Base-by-base conservation (phyloP, 164 flowering plant species). In the Stephania cephalantha region DNA sequence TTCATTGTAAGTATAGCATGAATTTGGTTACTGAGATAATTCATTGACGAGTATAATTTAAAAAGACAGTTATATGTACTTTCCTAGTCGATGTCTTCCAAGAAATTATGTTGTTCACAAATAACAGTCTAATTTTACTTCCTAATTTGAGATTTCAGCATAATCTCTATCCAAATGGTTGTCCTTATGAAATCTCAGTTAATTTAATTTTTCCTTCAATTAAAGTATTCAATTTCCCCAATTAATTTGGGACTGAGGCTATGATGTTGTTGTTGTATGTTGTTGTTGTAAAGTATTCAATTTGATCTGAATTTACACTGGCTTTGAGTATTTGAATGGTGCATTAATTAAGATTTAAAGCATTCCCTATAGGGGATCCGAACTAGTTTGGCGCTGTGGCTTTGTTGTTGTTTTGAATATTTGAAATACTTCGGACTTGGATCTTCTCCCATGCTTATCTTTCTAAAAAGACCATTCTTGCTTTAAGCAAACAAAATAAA, bases 1-100 rank as follows among this genome's bases (percentile, higher is more conserved):
- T 87, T 94, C 80, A 82, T 92, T 64, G 97, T 91, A 85, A 83
- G 76, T 71, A 71, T 69, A 11, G 31, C 31, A 30, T 11, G 70
- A 68, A 30, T 6, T 30, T 15, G 15, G 15, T 50, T 35, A 35
- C 42, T 50, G 15, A 50, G 15, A 7, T 0, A 9, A 50, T 50
- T 15, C 11, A 50, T 50, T 50, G 55, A 10, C 66, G 20, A 63
- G 20, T n/a, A 63, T 50, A 11, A 50, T 50, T 50, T 50, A 11
- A 10, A 50, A 50, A 50, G 3, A 50, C 15, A 50, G 42, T 50
- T 10, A 9, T 4, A 50, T 2, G 15, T 50, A 50, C 11, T 50
- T 50, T 15, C 55, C 15, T 15, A 50, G 9, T 50, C 15, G 15
- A 50, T 50, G 15, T 50, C 15, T 50, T 50, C 55, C 11, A 50